Evolutionary conservation across 1,284 basidiomycete genomes (phyloP), one percentile per base, ranked within the genome.

Genomic region (Apiotrichum domesticum): DNA sequence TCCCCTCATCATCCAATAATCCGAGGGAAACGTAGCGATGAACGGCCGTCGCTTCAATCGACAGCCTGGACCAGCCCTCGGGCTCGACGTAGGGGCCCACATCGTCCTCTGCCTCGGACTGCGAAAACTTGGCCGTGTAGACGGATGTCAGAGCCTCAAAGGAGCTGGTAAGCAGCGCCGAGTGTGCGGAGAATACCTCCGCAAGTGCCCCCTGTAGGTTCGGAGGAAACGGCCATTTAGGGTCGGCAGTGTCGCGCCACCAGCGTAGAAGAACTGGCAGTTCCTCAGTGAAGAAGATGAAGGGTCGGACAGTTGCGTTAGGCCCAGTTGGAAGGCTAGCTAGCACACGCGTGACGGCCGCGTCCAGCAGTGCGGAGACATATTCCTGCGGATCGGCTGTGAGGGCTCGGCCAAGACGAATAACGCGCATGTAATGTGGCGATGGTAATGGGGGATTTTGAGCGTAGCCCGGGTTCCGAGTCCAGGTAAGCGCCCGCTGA

Each of bases 31-130:
- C 56, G 34, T 70, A 54, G 0, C 64, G 61, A 11, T 63, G 65
- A 10, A 70, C 46, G 1, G 72, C 50, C 0, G 64, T 61, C 33
- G 66, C 66, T 45, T 70, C 66, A 10, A 69, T 35, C 0, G 70
- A 52, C 2, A 59, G 39, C n/a, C 66, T 32, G 9, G 56, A 66
- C 73, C 73, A 75, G 39, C 71, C 71, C 6, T 71, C 71, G 0
- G 69, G 66, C 29, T 62, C 59, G 6, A 56, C 50, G 52, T 68
- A 71, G 2, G 60, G 54, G 15, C 66, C 67, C 1, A 63, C 59
- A 13, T 72, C 69, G 4, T 72, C 71, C 6, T 70, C 67, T 1
- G 55, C 34, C 45, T 71, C 71, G 10, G 51, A 46, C 40, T 57
- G 58, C 4, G 62, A 51, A 6, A 59, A 59, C 46, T 57, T 56